Conservation (phyloP, 2,329 filamentous ascomycete genomes). For the Pseudogymnoascus sp. region DNA sequence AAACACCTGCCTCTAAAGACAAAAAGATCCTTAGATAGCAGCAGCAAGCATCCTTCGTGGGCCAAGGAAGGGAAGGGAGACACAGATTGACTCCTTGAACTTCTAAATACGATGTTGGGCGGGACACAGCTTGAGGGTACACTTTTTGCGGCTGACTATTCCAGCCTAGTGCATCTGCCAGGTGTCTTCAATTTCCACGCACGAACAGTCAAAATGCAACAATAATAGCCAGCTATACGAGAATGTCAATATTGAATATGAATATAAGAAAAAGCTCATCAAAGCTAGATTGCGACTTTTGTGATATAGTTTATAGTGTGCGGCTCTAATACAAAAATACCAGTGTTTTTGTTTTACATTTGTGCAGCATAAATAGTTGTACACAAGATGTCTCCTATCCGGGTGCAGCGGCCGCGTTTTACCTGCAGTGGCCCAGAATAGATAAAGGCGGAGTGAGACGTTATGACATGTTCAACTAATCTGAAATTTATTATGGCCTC, state of each 20-base stretch:
- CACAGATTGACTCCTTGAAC: not conserved
- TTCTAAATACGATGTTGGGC: slow-evolving; percentile 2
- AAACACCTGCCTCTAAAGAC: not conserved
- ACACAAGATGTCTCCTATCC: not conserved
- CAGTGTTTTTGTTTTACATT: not conserved
- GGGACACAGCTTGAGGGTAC: not conserved
- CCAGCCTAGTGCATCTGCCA: slow-evolving; percentile 9
- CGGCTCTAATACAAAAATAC: not conserved
- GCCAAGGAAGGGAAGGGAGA: not conserved
- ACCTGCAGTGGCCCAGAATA: not conserved
- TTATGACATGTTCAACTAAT: not conserved
- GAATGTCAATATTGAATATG: slow-evolving; percentile 1
- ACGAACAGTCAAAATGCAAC: not conserved
- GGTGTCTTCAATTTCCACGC: slow-evolving; percentile 10
- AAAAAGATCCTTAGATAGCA: not conserved
- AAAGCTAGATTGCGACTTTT: not conserved
- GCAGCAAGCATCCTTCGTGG: slow-evolving; percentile 3
- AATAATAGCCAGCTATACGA: slow-evolving; percentile 1
- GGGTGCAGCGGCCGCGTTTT: not conserved
- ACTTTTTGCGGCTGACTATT: slow-evolving; percentile 10
- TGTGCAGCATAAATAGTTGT: slow-evolving; percentile 2
- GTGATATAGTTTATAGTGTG: not conserved
- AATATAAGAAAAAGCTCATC: not conserved
- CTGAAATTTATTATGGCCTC: slow-evolving; percentile 1
- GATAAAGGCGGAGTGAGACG: not conserved